These are phyloP conservation scores for Haberlea rhodopensis DNA, from an alignment of 257 asterid species.

Conservation along the genomic window DNA sequence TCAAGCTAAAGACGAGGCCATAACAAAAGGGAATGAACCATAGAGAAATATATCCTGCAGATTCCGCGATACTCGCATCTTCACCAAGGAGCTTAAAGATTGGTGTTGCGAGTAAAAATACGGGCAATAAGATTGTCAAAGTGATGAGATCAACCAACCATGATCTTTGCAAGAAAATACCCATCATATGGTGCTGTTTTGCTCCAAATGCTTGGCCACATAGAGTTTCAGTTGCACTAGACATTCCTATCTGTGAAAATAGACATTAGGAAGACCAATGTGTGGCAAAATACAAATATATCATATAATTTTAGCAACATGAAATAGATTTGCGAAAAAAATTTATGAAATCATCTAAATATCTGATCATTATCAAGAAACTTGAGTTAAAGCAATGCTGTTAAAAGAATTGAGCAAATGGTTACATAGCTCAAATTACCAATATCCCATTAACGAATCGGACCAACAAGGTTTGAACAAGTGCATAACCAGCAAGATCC, in stretches of 20 bases:
- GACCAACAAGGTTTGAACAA: conserved; percentile 66
- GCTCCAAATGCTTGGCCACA: conserved; percentile 97
- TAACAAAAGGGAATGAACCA: conserved; percentile 82
- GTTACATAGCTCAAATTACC: conserved; percentile 36
- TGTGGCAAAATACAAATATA: neutral
- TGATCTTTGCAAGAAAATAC: conserved; percentile 85
- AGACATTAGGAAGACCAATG: neutral
- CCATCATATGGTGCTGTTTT: conserved; percentile 88
- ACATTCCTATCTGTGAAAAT: conserved; percentile 76
- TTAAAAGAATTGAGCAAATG: neutral
- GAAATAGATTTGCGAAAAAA: neutral
- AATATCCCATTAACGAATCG: conserved; percentile 69
- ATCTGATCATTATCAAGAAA: neutral
- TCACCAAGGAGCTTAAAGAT: conserved; percentile 76
- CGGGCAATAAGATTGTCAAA: conserved; percentile 58
- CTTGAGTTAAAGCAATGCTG: too few relatives aligned
- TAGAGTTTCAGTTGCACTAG: conserved; percentile 94
- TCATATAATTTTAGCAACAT: neutral
- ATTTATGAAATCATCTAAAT: neutral
- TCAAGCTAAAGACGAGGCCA: conserved; percentile 63
- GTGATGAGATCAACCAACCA: conserved; percentile 78
- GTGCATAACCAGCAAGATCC: conserved; percentile 79
- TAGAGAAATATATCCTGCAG: conserved; percentile 67
- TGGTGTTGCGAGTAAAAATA: conserved; percentile 54
- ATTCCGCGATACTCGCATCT: conserved; percentile 42